Evolutionary conservation across 495 filamentous ascomycete genomes (phyloP).

Genomic region (Amphirosellinia nigrospora): DNA sequence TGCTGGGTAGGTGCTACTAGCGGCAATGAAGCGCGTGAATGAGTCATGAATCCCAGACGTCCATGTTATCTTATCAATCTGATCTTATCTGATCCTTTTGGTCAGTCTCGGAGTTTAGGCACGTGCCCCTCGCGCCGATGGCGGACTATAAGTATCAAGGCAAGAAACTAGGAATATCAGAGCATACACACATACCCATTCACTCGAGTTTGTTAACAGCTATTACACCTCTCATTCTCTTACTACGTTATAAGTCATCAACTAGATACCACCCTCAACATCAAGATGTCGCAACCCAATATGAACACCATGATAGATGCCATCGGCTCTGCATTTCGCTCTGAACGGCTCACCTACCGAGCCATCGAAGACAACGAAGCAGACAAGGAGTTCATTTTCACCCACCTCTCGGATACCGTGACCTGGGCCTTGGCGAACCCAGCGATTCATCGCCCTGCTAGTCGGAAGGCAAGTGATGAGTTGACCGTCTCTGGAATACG

Average conservation of each 20-base stretch:
- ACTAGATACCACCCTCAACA: background rate
- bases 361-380: slow-evolving; percentile 36
- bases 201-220: background rate
- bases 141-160: background rate
- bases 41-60: background rate
- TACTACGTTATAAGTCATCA: no score
- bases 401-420: slow-evolving; percentile 23
- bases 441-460: slow-evolving; percentile 3
- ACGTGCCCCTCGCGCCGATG: background rate
- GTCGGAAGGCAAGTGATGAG: background rate
- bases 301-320: background rate
- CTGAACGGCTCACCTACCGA: slow-evolving; percentile 43
- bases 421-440: slow-evolving; percentile 1
- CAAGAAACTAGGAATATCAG: background rate
- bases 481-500: background rate
- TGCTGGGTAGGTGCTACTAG: background rate
- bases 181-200: background rate
- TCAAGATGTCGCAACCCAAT: background rate
- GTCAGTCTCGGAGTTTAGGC: background rate
- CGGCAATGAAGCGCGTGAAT: background rate
- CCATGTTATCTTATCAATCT: slow-evolving; percentile 11
- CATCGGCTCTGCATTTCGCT: slow-evolving; percentile 31
- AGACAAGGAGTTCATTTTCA: slow-evolving; percentile 30
- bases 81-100: slow-evolving; percentile 13
- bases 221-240: background rate